phyloP scores from a whole-genome alignment of 768 basidiomycete genomes.

The Myochromella boudieri region DNA sequence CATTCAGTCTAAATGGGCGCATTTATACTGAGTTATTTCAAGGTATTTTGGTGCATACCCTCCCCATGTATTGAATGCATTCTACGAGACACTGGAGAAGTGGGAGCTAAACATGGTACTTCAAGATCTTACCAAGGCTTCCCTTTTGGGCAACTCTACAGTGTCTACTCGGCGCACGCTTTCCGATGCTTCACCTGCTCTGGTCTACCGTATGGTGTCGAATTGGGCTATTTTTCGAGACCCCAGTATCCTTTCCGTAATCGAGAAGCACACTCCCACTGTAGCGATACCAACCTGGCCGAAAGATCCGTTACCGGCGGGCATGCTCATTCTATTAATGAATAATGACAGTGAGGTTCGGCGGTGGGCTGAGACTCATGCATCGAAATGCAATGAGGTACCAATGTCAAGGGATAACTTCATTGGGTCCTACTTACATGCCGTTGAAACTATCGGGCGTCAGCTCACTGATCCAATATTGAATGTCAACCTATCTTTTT shows the following conservation, averaged over 20 bases:
- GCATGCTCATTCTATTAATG: slow-evolving; percentile 58
- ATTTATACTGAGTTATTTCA: too few species aligned
- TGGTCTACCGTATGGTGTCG: slow-evolving; percentile 61
- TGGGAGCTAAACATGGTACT: slow-evolving; percentile 65
- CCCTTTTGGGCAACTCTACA: slow-evolving; percentile 19
- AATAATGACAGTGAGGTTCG: slow-evolving; percentile 49
- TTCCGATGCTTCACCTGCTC: slow-evolving; percentile 44
- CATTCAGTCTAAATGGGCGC: not conserved
- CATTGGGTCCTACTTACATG: slow-evolving; percentile 42
- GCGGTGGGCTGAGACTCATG: slow-evolving; percentile 57
- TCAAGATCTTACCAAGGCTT: slow-evolving; percentile 39
- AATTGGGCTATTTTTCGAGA: slow-evolving; percentile 61
- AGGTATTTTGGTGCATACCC: slow-evolving; percentile 78
- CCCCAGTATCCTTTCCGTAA: slow-evolving; percentile 39
- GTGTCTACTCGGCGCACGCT: slow-evolving; percentile 26
- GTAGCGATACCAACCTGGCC: slow-evolving; percentile 50
- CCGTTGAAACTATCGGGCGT: slow-evolving; percentile 39
- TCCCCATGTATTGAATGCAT: slow-evolving; percentile 46
- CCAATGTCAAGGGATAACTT: slow-evolving; percentile 54
- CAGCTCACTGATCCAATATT: slow-evolving; percentile 11
- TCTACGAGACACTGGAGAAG: slow-evolving; percentile 60
- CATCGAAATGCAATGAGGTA: slow-evolving; percentile 31
- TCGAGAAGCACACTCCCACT: slow-evolving; percentile 39
- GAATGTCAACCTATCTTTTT: slow-evolving; percentile 10
- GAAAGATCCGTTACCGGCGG: slow-evolving; percentile 54